Conservation (phyloP, 2,329 filamentous ascomycete genomes). For the Aphanoascus verrucosus region DNA sequence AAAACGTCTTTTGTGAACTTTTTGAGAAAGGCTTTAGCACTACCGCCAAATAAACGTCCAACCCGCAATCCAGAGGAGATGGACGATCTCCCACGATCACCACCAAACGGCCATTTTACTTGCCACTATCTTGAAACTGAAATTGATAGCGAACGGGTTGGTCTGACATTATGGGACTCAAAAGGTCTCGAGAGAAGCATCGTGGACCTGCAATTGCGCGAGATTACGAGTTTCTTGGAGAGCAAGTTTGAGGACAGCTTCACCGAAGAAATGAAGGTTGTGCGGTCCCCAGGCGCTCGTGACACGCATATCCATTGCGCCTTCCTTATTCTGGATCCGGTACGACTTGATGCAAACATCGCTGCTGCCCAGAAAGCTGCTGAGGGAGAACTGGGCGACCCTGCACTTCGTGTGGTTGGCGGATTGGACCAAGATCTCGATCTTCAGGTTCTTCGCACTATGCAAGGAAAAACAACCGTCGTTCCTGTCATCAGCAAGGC, state of each 20-base stretch:
- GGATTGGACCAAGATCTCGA: constrained; percentile 81
- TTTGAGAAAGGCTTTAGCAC: constrained; percentile 71
- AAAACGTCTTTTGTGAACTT: constrained; percentile 98
- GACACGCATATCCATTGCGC: constrained; percentile 97
- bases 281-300: constrained; percentile 80
- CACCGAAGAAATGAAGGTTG: constrained; percentile 91
- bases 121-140: constrained; percentile 90
- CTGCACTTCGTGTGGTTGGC: constrained; percentile 42
- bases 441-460: constrained; percentile 72
- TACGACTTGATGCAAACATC: constrained; percentile 73
- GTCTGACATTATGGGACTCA: constrained; percentile 92
- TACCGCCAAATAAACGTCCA: constrained; percentile 67
- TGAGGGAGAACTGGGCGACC: constrained; percentile 42
- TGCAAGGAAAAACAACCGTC: constrained; percentile 89
- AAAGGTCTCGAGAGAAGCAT: constrained; percentile 89
- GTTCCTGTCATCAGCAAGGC: constrained; percentile 94
- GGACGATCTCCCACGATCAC: constrained; percentile 42
- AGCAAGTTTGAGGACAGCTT: constrained; percentile 98
- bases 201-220: constrained; percentile 84
- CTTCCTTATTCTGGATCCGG: constrained; percentile 82
- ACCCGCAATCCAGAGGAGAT: constrained; percentile 49
- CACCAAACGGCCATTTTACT: constrained; percentile 57
- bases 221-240: constrained; percentile 86
- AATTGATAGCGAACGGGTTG: constrained; percentile 81
- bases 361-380: constrained; percentile 52